Percentiles rank a stretch among this genome's conserved stretches.
Conservation (phyloP, 306 rosid genomes). For the Corylus heterophylla region DNA sequence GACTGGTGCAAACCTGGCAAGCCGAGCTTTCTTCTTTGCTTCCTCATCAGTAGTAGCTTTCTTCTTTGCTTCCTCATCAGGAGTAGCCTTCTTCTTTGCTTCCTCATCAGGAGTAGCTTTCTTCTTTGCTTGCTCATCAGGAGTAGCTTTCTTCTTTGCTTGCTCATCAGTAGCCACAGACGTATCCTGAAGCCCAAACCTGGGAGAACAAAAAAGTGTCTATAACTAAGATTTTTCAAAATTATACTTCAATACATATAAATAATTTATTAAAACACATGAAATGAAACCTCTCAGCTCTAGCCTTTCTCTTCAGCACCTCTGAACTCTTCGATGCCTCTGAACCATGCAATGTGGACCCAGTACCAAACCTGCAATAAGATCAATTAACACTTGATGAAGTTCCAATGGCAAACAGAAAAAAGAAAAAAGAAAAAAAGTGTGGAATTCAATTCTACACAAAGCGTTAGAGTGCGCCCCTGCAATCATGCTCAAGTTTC, state of each 20-base stretch:
- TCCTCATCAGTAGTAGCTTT: slow-evolving; percentile 19
- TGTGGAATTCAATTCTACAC: neutral
- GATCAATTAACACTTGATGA: neutral
- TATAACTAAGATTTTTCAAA: neutral
- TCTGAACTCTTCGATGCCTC: slow-evolving; percentile 52
- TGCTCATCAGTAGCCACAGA: slow-evolving; percentile 53
- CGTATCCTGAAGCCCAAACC: slow-evolving; percentile 68
- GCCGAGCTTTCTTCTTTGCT: slow-evolving; percentile 88
- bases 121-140: slow-evolving; percentile 49
- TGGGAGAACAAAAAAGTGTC: slow-evolving; percentile 27
- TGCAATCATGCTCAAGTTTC: too few species aligned
- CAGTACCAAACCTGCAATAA: slow-evolving; percentile 63
- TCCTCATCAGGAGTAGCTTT: slow-evolving; percentile 46
- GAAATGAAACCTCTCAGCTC: slow-evolving; percentile 75
- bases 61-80: slow-evolving; percentile 38
- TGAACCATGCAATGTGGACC: slow-evolving; percentile 40
- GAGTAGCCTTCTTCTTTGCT: slow-evolving; percentile 74
- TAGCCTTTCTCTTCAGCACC: slow-evolving; percentile 80
- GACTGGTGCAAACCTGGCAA: slow-evolving; percentile 62
- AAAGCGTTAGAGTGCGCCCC: neutral
- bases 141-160: slow-evolving; percentile 73
- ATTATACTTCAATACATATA: neutral
- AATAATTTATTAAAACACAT: neutral
- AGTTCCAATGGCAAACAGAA: neutral
- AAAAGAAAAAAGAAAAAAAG: neutral